Evolutionary conservation across 179 eudicot species (phyloP).

Genomic region (Beta macrorhiza): DNA sequence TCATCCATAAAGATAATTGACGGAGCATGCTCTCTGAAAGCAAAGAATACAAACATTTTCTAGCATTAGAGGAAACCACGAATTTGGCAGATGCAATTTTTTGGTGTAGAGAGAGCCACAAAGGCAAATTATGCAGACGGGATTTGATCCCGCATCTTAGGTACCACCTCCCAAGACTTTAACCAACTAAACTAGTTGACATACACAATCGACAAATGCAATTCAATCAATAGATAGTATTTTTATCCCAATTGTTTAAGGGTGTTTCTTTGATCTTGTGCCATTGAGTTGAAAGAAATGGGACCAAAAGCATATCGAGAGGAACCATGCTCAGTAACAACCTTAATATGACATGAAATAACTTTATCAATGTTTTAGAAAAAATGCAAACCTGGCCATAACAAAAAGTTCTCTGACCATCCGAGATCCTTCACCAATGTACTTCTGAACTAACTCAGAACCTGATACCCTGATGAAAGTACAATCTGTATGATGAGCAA

Average conservation of each 20-base stretch:
- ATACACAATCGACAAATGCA: neutral
- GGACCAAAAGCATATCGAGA: neutral
- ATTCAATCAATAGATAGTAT: neutral
- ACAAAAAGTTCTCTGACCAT: slow-evolving; percentile 95
- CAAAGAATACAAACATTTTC: slow-evolving; percentile 11
- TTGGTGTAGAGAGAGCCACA: too few species aligned
- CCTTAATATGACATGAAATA: neutral
- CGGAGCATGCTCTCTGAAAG: slow-evolving; percentile 86
- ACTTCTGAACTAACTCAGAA: slow-evolving; percentile 86
- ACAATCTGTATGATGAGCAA: slow-evolving; percentile 86
- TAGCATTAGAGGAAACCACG: neutral
- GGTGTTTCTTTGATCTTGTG: slow-evolving; percentile 3
- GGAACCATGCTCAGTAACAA: neutral
- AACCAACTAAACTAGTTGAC: too few species aligned
- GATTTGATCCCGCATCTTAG: too few species aligned
- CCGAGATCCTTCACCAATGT: slow-evolving; percentile 90
- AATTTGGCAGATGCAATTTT: neutral
- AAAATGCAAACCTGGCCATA: slow-evolving; percentile 73
- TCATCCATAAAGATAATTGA: slow-evolving; percentile 95
- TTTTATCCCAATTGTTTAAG: neutral
- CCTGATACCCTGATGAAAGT: slow-evolving; percentile 94
- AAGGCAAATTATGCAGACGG: too few species aligned
- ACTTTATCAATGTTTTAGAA: neutral
- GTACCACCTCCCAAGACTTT: too few species aligned
- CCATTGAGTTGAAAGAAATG: neutral